Percentiles rank a stretch among this genome's conserved stretches.
Conservation (phyloP, 73 alveolate genomes). For the Chromera velia region DNA sequence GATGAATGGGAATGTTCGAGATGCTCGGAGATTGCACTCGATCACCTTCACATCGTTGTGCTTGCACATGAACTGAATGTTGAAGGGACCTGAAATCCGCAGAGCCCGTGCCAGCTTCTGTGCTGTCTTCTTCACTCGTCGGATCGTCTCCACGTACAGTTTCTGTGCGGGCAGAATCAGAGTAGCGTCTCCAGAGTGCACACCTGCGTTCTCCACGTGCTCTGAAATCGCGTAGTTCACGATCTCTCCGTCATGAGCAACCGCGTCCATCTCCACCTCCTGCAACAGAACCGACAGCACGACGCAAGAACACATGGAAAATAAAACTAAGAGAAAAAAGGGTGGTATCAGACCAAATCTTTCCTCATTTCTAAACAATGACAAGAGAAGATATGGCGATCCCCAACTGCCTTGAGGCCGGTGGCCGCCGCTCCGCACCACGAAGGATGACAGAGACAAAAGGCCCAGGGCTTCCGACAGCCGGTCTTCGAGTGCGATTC, state of each 20-base stretch:
- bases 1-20: slow-evolving; percentile 35
- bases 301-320: too few species aligned
- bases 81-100: slow-evolving; percentile 44
- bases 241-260: slow-evolving; percentile 18
- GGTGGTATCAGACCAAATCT: too few species aligned
- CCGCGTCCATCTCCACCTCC: slow-evolving; percentile 42
- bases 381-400: too few species aligned
- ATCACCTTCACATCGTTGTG: slow-evolving; percentile 41
- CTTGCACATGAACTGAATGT: slow-evolving; percentile 42
- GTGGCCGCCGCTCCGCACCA: too few species aligned
- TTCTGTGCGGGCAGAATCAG: slow-evolving; percentile 34
- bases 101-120: slow-evolving; percentile 29
- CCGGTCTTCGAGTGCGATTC: too few species aligned
- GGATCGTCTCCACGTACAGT: slow-evolving; percentile 34
- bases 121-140: slow-evolving; percentile 16
- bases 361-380: too few species aligned
- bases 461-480: too few species aligned
- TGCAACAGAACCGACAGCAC: too few species aligned
- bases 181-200: slow-evolving; percentile 34
- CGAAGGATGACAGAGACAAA: too few species aligned
- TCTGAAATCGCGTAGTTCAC: slow-evolving; percentile 38
- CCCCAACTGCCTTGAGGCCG: too few species aligned
- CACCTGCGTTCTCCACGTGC: slow-evolving; percentile 38
- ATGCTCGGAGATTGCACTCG: slow-evolving; percentile 44
- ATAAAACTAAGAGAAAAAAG: too few species aligned